Percentiles rank a stretch among this genome's conserved stretches.
Evolutionary conservation across 345 rosid species (phyloP).

Genomic region (Punica granatum): DNA sequence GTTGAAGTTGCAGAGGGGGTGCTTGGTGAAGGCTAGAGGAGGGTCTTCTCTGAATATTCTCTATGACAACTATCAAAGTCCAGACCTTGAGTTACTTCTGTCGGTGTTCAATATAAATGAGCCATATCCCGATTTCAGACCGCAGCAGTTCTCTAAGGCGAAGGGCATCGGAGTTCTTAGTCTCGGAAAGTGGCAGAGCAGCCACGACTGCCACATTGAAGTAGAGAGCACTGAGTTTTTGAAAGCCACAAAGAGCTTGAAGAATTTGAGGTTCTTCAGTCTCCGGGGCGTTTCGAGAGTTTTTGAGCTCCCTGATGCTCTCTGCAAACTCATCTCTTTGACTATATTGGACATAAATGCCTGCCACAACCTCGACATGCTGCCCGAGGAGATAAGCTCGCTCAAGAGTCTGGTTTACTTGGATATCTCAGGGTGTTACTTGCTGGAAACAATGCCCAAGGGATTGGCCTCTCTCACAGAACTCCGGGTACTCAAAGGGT

Average conservation of each 20-base stretch:
- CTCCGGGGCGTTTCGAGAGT: conserved; percentile 39
- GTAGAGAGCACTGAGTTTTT: conserved; percentile 23
- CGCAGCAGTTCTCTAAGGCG: conserved; percentile 18
- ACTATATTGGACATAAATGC: conserved; percentile 29
- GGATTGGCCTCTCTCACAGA: conserved; percentile 13
- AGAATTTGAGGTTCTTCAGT: conserved; percentile 24
- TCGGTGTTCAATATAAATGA: conserved; percentile 24
- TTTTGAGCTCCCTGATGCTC: conserved; percentile 13
- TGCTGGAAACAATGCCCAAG: conserved; percentile 29
- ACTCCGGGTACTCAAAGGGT: conserved; percentile 31
- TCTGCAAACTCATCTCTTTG: conserved; percentile 15
- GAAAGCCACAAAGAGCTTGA: conserved; percentile 15
- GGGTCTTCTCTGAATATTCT: not conserved
- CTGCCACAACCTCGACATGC: conserved; percentile 29
- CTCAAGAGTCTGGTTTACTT: conserved; percentile 21
- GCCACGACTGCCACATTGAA: conserved; percentile 25
- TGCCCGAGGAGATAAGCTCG: conserved; percentile 20
- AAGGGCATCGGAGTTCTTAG: conserved; percentile 19
- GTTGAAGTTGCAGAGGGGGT: not conserved
- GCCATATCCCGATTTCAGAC: conserved; percentile 15
- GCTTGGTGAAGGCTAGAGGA: not conserved
- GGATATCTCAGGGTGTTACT: conserved; percentile 31
- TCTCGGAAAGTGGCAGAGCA: conserved; percentile 31
- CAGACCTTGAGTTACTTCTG: not conserved
- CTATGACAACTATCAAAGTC: not conserved